Evolutionary conservation across 75 land plant species (phyloP).

Genomic region (Isoetes taiwanensis): DNA sequence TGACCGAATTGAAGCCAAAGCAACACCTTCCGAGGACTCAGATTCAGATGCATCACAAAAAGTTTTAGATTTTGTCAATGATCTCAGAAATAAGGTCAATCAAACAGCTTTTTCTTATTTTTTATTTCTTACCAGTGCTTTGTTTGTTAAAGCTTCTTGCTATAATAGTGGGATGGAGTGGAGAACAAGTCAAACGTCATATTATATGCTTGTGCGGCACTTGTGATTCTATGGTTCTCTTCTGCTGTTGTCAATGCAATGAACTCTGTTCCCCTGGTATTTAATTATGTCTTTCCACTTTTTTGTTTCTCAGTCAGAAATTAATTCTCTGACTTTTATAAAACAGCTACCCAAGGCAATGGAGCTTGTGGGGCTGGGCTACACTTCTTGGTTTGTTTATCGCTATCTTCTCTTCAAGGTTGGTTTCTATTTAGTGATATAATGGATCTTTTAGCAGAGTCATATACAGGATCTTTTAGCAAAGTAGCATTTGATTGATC

Average conservation of each 20-base stretch:
- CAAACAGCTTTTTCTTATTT: too few species aligned
- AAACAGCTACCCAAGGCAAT: constrained; percentile 87
- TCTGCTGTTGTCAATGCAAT: constrained; percentile 70
- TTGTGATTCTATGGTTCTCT: constrained; percentile 69
- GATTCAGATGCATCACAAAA: constrained; percentile 9
- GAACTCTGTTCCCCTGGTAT: constrained; percentile 78
- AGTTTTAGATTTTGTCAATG: constrained; percentile 12
- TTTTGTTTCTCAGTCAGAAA: too few species aligned
- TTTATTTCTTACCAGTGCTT: not conserved
- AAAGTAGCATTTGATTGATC: too few species aligned
- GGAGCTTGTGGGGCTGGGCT: constrained; percentile 93
- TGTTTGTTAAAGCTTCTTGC: not conserved
- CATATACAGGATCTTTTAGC: not conserved
- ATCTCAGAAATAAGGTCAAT: constrained; percentile 17
- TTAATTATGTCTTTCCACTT: too few species aligned
- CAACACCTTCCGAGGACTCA: constrained; percentile 10
- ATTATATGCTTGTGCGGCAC: constrained; percentile 75
- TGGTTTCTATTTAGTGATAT: too few species aligned
- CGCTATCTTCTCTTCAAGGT: constrained; percentile 93
- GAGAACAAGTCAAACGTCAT: constrained; percentile 71
- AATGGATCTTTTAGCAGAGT: too few species aligned
- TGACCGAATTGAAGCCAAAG: too few species aligned
- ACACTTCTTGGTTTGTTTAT: constrained; percentile 93
- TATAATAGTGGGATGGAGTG: constrained; percentile 54
- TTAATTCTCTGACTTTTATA: too few species aligned